These are phyloP conservation scores for Lactuca saligna DNA, from an alignment of 129 eudicot species.

Conservation along the genomic window DNA sequence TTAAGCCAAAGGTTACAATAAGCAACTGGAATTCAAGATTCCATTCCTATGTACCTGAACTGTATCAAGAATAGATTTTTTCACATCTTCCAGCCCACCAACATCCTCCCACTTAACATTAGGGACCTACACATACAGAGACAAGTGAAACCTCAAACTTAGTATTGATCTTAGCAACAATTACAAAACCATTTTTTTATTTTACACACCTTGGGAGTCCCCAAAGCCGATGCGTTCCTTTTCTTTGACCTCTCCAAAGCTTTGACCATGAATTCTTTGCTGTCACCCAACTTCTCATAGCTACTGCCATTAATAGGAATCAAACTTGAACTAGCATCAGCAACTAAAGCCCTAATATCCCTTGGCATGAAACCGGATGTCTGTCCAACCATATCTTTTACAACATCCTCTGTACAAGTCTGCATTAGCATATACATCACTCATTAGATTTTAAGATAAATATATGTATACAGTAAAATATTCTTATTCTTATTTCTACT, in stretches of 20 bases:
- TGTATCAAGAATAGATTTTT: slow-evolving; percentile 91
- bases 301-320: slow-evolving; percentile 36
- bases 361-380: slow-evolving; percentile 92
- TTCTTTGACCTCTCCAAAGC: slow-evolving; percentile 84
- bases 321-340: slow-evolving; percentile 81
- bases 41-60: slow-evolving; percentile 57
- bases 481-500: slow-evolving; percentile 1
- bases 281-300: slow-evolving; percentile 29
- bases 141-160: slow-evolving; percentile 19
- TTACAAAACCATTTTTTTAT: neutral
- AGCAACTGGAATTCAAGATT: neutral
- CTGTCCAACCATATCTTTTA: slow-evolving; percentile 83
- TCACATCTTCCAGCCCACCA: slow-evolving; percentile 98
- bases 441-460: slow-evolving; percentile 3
- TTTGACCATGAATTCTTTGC: slow-evolving; percentile 65
- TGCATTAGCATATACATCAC: slow-evolving; percentile 47
- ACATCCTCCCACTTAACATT: slow-evolving; percentile 98
- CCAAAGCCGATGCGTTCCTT: slow-evolving; percentile 86
- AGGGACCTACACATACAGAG: slow-evolving; percentile 65
- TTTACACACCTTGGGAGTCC: slow-evolving; percentile 81
- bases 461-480: no score
- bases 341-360: slow-evolving; percentile 79
- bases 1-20: slow-evolving; percentile 5
- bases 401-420: slow-evolving; percentile 64
- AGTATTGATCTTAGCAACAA: neutral